phyloP scores from a whole-genome alignment of 192 early-diverging fungal genomes.

The Mortierella claussenii region DNA sequence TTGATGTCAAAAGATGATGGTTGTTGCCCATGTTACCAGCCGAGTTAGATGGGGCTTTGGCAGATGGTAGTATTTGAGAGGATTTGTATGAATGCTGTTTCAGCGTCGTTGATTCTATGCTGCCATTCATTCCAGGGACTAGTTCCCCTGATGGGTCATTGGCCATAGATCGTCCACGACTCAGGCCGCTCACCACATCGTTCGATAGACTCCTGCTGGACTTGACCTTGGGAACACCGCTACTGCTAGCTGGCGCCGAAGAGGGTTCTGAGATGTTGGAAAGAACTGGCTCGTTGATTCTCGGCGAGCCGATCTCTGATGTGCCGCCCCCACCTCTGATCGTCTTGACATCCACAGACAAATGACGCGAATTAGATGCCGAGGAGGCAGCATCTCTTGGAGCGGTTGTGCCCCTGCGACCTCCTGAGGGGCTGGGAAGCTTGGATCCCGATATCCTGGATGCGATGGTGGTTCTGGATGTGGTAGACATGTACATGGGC shows the following conservation, averaged over 20 bases:
- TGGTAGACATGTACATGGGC: constrained; percentile 55
- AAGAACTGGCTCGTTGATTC: not conserved
- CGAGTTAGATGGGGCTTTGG: not conserved
- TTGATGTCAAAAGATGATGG: constrained; percentile 3
- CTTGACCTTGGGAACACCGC: constrained; percentile 15
- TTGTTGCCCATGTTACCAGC: not conserved
- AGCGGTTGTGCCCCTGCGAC: constrained; percentile 3
- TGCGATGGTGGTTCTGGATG: constrained; percentile 22
- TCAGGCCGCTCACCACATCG: constrained; percentile 19
- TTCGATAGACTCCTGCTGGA: constrained; percentile 34
- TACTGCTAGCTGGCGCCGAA: not conserved
- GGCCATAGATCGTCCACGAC: constrained; percentile 6
- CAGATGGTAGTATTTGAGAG: not conserved
- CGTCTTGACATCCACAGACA: constrained; percentile 41
- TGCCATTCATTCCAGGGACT: not conserved
- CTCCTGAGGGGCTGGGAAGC: constrained; percentile 41
- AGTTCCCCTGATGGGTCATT: constrained; percentile 6
- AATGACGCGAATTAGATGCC: not conserved
- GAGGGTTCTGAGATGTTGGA: not conserved
- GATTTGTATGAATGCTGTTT: constrained; percentile 10
- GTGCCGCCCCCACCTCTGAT: constrained; percentile 36
- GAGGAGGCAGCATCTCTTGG: constrained; percentile 7
- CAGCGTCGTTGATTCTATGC: constrained; percentile 3
- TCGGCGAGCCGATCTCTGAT: not conserved
- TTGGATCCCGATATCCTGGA: constrained; percentile 28